Base-by-base conservation (phyloP, 2,329 filamentous ascomycete species). In the Sclerotinia nivalis region DNA sequence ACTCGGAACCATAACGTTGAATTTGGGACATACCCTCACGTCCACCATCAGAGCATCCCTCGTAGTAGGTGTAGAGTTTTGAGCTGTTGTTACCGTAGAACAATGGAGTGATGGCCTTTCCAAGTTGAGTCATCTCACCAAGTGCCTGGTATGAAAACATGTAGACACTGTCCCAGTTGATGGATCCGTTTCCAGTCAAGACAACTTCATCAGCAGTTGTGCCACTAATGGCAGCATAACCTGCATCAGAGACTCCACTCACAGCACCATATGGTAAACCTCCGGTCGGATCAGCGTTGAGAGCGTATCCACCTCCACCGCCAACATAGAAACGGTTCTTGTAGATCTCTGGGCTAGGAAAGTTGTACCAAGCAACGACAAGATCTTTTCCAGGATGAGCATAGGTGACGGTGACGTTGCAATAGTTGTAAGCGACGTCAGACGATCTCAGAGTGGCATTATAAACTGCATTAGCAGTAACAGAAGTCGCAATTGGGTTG, bases 21-120 rank as follows among this genome's bases (percentile, higher is more conserved):
- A 81, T 78, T 71, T 82, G 80, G 49, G 79, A 81, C 81, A 82
- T 82, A n/a, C 83, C 84, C 76, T 86, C 82, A 55, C 84, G 81
- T 0, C 84, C 82, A 18, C 82, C 83, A 47, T 83, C 80, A 18
- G 82, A 84, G 74, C 83, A 85, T 22, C 82, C 83, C 72, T 81
- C 68, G 45, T 74, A 75, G 62, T 75, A 73, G 12, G 70, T 49
- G 50, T 72, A 73, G 9, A 73, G 58, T 28, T 71, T 73, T 20
- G 61, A 52, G 49, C 31, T 54, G 54, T 74, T 54, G 28, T 62
- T 73, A 76, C 75, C 77, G 74, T 82, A 84, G 75, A 84, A 80
- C 18, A 78, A 80, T 49, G 77, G 78, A 5, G 82, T 79, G 45
- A 84, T 78, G 47, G 78, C 76, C 73, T 84, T 84, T 31, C 82